Evolutionary conservation across 495 filamentous ascomycete genomes (phyloP).

Genomic region (Geopyxis carbonaria): DNA sequence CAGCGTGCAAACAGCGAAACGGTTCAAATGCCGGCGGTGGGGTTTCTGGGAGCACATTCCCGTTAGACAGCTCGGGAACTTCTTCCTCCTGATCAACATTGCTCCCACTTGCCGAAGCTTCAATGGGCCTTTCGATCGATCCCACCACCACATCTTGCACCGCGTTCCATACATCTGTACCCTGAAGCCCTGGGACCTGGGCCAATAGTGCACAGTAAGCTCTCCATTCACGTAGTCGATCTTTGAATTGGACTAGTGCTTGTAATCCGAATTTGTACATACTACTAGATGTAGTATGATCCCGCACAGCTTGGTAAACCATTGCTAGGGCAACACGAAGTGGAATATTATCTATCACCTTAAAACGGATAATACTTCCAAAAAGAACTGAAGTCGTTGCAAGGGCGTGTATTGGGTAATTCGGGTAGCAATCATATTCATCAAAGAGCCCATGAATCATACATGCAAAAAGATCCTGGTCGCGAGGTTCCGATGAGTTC

Average conservation of each 20-base stretch:
- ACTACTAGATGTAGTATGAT: slow-evolving; percentile 56
- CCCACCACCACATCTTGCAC: slow-evolving; percentile 56
- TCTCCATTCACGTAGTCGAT: slow-evolving; percentile 77
- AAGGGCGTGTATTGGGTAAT: slow-evolving; percentile 84
- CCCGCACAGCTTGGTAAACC: slow-evolving; percentile 85
- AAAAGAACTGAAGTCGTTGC: slow-evolving; percentile 93
- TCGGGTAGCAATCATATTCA: slow-evolving; percentile 85
- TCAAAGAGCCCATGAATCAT: slow-evolving; percentile 98
- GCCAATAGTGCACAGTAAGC: slow-evolving; percentile 70
- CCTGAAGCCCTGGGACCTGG: slow-evolving; percentile 61
- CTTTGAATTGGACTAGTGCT: slow-evolving; percentile 71
- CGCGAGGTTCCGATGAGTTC: slow-evolving; percentile 57
- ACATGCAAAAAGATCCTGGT: slow-evolving; percentile 89
- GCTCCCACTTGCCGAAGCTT: too few species aligned
- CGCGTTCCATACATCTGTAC: slow-evolving; percentile 65
- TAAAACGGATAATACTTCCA: slow-evolving; percentile 86
- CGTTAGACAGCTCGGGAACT: slow-evolving; percentile 12
- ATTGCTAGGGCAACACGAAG: slow-evolving; percentile 84
- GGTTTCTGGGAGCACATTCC: slow-evolving; percentile 5
- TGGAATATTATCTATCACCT: slow-evolving; percentile 72
- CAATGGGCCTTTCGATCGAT: not conserved
- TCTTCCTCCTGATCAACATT: not conserved
- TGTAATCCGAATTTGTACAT: slow-evolving; percentile 99
- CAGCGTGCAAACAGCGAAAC: slow-evolving; percentile 61
- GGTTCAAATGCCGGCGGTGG: slow-evolving; percentile 27